A percentile compares a stretch with the other conserved stretches of the same genome.
Evolutionary conservation across 768 basidiomycete genomes (phyloP).

Genomic region (Serendipita sp.): DNA sequence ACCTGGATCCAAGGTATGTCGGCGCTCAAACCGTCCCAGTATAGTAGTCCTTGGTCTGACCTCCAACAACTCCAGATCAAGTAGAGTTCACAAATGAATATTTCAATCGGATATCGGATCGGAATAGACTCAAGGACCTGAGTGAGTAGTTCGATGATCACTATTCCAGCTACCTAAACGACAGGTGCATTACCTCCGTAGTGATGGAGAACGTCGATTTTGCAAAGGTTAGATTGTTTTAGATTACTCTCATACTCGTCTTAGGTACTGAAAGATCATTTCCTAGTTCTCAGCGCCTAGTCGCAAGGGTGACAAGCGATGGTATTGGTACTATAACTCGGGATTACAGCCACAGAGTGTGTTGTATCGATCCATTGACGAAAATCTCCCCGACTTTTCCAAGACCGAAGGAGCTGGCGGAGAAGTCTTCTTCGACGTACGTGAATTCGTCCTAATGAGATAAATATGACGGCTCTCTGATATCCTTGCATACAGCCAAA

Average conservation of each 20-base stretch:
- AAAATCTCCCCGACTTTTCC: conserved; percentile 36
- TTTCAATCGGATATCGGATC: conserved; percentile 47
- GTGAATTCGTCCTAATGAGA: conserved; percentile 12
- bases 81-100: conserved; percentile 39
- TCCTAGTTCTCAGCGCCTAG: conserved; percentile 45
- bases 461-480: not conserved
- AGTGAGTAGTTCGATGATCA: not conserved
- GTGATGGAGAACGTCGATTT: not conserved
- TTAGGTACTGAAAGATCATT: not conserved
- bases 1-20: conserved; percentile 18
- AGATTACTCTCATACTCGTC: not conserved
- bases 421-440: conserved; percentile 67
- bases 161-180: not conserved
- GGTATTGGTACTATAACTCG: conserved; percentile 72
- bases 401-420: conserved; percentile 27
- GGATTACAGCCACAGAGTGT: conserved; percentile 61
- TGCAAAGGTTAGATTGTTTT: not conserved
- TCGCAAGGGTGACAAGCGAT: conserved; percentile 46
- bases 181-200: not conserved
- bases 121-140: conserved; percentile 34
- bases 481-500: conserved; percentile 35
- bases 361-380: conserved; percentile 41
- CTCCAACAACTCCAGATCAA: conserved; percentile 25
- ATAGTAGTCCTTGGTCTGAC: not conserved
- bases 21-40: not conserved